These are phyloP conservation scores for Leptodermis oblonga DNA, from an alignment of 257 asterid species.

Conservation along the genomic window DNA sequence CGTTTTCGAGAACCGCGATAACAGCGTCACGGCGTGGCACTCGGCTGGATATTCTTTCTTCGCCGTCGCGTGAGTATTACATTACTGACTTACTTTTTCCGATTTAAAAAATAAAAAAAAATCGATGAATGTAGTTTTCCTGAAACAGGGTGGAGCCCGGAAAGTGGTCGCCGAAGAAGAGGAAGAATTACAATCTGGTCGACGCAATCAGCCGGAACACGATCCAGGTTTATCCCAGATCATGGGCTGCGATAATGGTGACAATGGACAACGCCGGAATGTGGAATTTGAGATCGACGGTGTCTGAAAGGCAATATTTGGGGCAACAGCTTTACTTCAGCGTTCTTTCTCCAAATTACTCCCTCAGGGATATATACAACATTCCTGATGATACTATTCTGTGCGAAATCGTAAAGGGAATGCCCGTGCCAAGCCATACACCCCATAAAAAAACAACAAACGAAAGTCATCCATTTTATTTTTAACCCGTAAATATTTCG, in stretches of 20 bases:
- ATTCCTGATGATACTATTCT: slow-evolving; percentile 30
- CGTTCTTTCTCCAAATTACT: slow-evolving; percentile 42
- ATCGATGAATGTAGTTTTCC: neutral
- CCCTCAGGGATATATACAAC: slow-evolving; percentile 57
- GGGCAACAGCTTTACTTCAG: slow-evolving; percentile 67
- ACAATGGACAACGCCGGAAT: slow-evolving; percentile 65
- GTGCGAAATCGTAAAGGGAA: slow-evolving; percentile 50
- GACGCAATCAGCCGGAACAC: slow-evolving; percentile 64
- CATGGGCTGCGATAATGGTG: slow-evolving; percentile 64
- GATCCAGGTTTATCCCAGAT: slow-evolving; percentile 56
- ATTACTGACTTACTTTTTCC: neutral
- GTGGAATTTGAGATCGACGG: slow-evolving; percentile 54
- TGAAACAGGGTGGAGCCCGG: slow-evolving; percentile 56
- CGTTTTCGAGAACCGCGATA: slow-evolving; percentile 55
- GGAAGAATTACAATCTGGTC: slow-evolving; percentile 55
- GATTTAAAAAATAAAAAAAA: too few relatives aligned
- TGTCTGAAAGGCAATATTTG: slow-evolving; percentile 48
- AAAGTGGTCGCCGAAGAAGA: slow-evolving; percentile 50
- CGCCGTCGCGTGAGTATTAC: slow-evolving; percentile 44
- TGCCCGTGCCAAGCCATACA: slow-evolving; percentile 39
- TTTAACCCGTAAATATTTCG: too few relatives aligned
- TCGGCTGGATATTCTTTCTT: slow-evolving; percentile 60
- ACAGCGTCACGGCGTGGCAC: slow-evolving; percentile 50
- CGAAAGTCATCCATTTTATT: neutral
- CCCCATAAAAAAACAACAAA: too few relatives aligned